phyloP scores from a whole-genome alignment of 257 asterid species.

The Plectranthus barbatus region DNA sequence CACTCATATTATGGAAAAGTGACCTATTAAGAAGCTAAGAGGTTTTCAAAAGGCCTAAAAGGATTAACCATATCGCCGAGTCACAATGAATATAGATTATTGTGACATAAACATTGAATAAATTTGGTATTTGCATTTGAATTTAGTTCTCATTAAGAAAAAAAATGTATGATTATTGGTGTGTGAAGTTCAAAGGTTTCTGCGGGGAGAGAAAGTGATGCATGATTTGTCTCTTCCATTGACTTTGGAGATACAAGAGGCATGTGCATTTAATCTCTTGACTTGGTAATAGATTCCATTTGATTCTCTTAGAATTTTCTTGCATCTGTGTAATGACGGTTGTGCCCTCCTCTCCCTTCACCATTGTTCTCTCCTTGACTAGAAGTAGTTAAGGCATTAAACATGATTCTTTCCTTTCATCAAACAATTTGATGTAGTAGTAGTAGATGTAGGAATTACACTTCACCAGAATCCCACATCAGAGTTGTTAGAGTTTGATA shows the following conservation, averaged over 20 bases:
- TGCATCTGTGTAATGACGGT: background rate
- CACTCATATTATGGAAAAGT: background rate
- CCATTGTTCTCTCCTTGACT: background rate
- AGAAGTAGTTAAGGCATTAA: background rate
- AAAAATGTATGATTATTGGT: background rate
- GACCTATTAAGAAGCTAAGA: constrained; percentile 10
- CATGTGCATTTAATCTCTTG: constrained; percentile 33
- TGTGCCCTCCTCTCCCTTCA: background rate
- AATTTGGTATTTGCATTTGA: background rate
- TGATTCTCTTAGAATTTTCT: background rate
- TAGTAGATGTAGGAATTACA: too few species aligned
- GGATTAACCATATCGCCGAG: constrained; percentile 30
- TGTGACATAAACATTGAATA: background rate
- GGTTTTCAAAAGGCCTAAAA: constrained; percentile 9
- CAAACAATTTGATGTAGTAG: too few species aligned
- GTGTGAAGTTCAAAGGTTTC: constrained; percentile 14
- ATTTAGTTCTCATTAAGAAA: background rate
- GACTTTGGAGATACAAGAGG: constrained; percentile 41
- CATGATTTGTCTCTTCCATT: constrained; percentile 24
- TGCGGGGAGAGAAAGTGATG: constrained; percentile 11
- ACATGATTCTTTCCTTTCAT: background rate
- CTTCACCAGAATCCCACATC: too few species aligned
- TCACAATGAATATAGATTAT: constrained; percentile 18
- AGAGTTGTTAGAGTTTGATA: too few species aligned
- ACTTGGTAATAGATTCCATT: constrained; percentile 25